Evolutionary conservation across 148 eudicot genomes (phyloP).

Genomic region (Persicaria maculosa): DNA sequence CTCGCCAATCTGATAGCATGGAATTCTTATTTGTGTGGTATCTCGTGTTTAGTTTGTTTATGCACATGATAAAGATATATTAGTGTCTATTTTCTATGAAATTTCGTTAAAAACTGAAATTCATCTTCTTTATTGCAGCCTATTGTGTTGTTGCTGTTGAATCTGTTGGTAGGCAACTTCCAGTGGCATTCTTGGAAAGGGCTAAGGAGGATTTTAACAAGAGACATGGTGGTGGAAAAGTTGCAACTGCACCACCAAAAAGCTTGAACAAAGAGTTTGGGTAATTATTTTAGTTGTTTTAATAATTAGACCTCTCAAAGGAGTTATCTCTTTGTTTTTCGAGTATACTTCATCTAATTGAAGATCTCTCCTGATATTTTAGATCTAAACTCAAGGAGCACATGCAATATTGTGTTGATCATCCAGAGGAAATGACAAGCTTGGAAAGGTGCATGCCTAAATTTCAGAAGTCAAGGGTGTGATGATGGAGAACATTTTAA

Average conservation of each 20-base stretch:
- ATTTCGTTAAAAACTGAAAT: background rate
- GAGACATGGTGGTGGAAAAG: constrained; percentile 15
- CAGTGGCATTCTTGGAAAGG: constrained; percentile 13
- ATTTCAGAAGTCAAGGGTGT: constrained; percentile 15
- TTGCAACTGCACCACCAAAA: constrained; percentile 14
- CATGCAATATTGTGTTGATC: constrained; percentile 15
- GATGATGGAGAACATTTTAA: constrained; percentile 15
- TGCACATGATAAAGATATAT: no score
- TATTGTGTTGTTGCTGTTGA: constrained; percentile 15
- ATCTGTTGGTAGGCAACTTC: constrained; percentile 13
- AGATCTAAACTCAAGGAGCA: constrained; percentile 14
- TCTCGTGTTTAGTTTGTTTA: no score
- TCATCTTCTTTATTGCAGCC: constrained; percentile 3
- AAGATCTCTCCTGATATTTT: background rate
- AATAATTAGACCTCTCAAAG: background rate
- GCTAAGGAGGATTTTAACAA: constrained; percentile 14
- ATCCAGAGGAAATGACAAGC: constrained; percentile 15
- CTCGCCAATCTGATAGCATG: no score
- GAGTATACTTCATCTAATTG: background rate
- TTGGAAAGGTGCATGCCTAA: constrained; percentile 14
- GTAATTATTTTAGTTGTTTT: background rate
- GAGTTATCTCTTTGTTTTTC: background rate
- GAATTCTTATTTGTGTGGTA: no score
- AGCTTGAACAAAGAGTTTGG: constrained; percentile 15
- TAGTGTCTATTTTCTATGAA: background rate